Evolutionary conservation across 805 yeast genomes (phyloP).

Genomic region (Candida sanyiensis): DNA sequence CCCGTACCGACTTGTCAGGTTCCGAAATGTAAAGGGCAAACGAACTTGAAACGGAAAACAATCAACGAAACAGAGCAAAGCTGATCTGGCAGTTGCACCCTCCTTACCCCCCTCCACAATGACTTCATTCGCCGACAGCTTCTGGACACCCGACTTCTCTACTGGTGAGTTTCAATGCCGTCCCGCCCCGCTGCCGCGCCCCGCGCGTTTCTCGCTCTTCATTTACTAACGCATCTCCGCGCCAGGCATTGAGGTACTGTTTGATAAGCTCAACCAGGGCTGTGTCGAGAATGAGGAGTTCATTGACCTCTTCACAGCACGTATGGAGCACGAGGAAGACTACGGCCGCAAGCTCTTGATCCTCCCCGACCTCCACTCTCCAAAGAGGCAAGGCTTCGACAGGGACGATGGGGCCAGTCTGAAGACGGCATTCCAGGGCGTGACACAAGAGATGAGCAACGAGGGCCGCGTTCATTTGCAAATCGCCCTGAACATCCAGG

Average conservation of each 20-base stretch:
- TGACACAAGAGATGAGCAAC: slow-evolving; percentile 45
- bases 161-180: slow-evolving; percentile 33
- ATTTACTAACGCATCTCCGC: background rate
- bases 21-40: too few species aligned
- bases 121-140: slow-evolving; percentile 65
- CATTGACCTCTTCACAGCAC: slow-evolving; percentile 52
- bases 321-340: slow-evolving; percentile 66
- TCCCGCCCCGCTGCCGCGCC: background rate
- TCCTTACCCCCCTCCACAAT: too few species aligned
- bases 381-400: slow-evolving; percentile 37
- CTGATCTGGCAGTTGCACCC: too few species aligned
- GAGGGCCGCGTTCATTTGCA: slow-evolving; percentile 57
- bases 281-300: slow-evolving; percentile 67
- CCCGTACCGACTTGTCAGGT: too few species aligned
- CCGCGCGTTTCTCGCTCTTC: background rate
- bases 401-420: slow-evolving; percentile 62
- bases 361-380: slow-evolving; percentile 32
- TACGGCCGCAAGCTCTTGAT: slow-evolving; percentile 54
- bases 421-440: slow-evolving; percentile 55
- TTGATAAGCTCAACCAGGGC: slow-evolving; percentile 53
- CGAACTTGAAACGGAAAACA: too few species aligned
- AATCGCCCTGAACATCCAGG: slow-evolving; percentile 56
- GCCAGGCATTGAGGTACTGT: slow-evolving; percentile 43
- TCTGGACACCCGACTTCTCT: slow-evolving; percentile 67
- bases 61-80: too few species aligned